phyloP scores from a whole-genome alignment of 2,329 filamentous ascomycete genomes.

The Cyanodermella asteris region DNA sequence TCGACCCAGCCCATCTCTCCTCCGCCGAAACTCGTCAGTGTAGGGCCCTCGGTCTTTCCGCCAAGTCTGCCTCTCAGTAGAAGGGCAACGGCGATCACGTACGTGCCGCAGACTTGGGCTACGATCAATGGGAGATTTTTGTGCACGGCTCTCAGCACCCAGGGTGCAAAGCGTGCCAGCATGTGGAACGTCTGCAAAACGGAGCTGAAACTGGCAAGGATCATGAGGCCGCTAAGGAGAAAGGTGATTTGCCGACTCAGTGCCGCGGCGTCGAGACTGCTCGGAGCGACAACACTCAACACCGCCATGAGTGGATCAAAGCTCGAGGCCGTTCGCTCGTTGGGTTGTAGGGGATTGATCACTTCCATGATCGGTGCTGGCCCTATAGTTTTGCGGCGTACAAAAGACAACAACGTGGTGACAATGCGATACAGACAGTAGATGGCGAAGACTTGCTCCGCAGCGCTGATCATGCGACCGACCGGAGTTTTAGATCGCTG shows the following conservation, averaged over 20 bases:
- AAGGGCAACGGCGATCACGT: slow-evolving; percentile 62
- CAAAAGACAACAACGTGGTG: slow-evolving; percentile 45
- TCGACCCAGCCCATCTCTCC: slow-evolving; percentile 62
- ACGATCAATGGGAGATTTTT: slow-evolving; percentile 61
- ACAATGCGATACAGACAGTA: slow-evolving; percentile 73
- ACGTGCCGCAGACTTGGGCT: slow-evolving; percentile 62
- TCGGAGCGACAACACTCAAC: slow-evolving; percentile 3
- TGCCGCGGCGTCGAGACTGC: slow-evolving; percentile 56
- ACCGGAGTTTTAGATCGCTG: slow-evolving; percentile 43
- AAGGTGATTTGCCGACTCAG: slow-evolving; percentile 78
- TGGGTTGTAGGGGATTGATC: too few species aligned
- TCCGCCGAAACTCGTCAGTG: slow-evolving; percentile 29
- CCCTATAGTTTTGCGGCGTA: too few species aligned
- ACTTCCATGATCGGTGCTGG: too few species aligned
- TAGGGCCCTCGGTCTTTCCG: slow-evolving; percentile 54
- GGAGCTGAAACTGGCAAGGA: slow-evolving; percentile 59
- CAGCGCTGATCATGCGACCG: slow-evolving; percentile 42
- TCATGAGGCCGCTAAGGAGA: slow-evolving; percentile 59
- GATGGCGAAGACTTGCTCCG: slow-evolving; percentile 46
- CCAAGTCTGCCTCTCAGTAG: slow-evolving; percentile 61
- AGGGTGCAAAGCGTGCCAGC: slow-evolving; percentile 52
- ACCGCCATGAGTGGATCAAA: slow-evolving; percentile 75
- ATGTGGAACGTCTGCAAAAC: slow-evolving; percentile 71
- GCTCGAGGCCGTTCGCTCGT: too few species aligned
- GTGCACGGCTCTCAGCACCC: slow-evolving; percentile 48